phyloP scores from a whole-genome alignment of 1,284 basidiomycete species.

The Schizophyllum commune region DNA sequence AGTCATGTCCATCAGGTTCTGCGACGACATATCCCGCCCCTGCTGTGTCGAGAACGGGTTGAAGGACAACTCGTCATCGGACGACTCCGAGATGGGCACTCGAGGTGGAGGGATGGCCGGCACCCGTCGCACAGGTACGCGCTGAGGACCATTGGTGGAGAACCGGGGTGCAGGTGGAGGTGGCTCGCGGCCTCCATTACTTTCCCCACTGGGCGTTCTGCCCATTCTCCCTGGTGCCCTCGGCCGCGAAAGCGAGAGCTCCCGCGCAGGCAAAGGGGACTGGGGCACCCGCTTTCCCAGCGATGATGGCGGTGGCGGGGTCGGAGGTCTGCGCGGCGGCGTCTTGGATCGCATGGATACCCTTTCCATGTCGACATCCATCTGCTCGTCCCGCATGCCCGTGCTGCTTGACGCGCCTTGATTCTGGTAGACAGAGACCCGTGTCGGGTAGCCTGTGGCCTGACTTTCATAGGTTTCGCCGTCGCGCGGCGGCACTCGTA shows the following conservation, averaged over 20 bases:
- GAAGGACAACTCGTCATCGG: not conserved
- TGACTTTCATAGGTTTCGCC: not conserved
- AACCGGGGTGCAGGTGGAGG: too few relatives aligned
- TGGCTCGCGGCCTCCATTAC: not conserved
- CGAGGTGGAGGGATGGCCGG: too few relatives aligned
- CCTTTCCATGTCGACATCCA: not conserved
- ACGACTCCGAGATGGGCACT: not conserved
- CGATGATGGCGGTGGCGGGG: too few relatives aligned
- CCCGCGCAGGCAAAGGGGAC: not conserved
- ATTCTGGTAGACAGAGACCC: not conserved
- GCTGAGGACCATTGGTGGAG: too few relatives aligned
- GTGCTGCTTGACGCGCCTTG: not conserved
- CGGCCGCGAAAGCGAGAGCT: not conserved
- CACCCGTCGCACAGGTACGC: too few relatives aligned
- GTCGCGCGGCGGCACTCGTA: not conserved
- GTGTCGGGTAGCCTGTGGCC: too few relatives aligned
- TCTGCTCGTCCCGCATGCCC: not conserved
- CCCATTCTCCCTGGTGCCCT: not conserved
- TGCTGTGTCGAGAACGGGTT: not conserved
- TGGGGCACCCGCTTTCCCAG: not conserved
- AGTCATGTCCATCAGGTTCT: not conserved
- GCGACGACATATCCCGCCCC: not conserved
- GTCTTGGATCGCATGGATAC: not conserved
- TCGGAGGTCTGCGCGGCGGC: not conserved
- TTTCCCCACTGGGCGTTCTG: not conserved